phyloP scores from a whole-genome alignment of 2,329 filamentous ascomycete species.

The Zelopaecilomyces penicillatus region DNA sequence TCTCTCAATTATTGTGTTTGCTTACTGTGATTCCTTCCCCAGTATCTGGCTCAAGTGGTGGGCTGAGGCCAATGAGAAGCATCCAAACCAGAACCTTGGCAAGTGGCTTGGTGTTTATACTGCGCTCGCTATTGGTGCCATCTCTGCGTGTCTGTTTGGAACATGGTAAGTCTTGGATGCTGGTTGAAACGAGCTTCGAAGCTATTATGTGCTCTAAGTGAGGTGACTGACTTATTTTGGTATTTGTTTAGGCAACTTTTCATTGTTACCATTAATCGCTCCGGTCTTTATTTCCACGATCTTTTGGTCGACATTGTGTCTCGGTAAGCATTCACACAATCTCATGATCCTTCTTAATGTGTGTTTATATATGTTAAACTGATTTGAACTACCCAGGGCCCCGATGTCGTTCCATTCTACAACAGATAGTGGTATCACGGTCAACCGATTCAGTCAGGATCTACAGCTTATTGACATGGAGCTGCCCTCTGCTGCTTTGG shows the following conservation, averaged over 20 bases:
- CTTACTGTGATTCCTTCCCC: neutral
- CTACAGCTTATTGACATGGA: conserved; percentile 16
- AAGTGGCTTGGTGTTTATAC: neutral
- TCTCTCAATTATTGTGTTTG: conserved; percentile 1
- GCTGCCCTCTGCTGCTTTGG: conserved; percentile 9
- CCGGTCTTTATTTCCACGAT: too few relatives aligned
- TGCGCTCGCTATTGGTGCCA: neutral
- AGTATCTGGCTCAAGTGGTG: conserved; percentile 26
- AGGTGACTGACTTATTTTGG: too few relatives aligned
- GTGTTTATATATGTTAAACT: too few relatives aligned
- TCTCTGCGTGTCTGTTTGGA: neutral
- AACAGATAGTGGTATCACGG: neutral
- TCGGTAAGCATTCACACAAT: too few relatives aligned
- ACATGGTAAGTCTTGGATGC: neutral
- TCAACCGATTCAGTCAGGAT: conserved; percentile 12
- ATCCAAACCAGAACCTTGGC: neutral
- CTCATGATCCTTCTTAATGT: neutral
- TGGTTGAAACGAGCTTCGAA: neutral
- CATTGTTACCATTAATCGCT: too few relatives aligned
- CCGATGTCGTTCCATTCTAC: neutral
- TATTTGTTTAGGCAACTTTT: too few relatives aligned
- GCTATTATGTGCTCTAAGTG: too few relatives aligned
- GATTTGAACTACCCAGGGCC: neutral
- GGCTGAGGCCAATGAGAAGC: conserved; percentile 13
- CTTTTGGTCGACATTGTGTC: too few relatives aligned